These are phyloP conservation scores for Cyberlindnera maritima DNA, from an alignment of 805 yeast species.

Conservation along the genomic window DNA sequence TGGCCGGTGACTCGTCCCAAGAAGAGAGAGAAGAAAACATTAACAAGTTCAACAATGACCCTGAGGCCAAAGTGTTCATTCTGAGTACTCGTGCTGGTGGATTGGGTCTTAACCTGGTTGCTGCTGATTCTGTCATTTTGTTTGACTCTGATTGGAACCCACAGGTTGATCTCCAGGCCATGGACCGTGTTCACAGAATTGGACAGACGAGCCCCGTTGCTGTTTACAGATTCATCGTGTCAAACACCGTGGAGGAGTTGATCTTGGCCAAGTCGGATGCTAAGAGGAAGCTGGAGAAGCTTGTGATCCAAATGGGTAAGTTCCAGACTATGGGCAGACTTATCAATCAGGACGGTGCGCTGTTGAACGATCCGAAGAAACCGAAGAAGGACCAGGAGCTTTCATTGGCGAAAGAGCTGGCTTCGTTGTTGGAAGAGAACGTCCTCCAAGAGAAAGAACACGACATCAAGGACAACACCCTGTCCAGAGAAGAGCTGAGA, in stretches of 20 bases:
- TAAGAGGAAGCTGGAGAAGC: conserved; percentile 73
- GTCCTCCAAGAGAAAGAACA: conserved; percentile 36
- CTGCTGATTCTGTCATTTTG: conserved; percentile 86
- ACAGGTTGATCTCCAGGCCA: conserved; percentile 93
- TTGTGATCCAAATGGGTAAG: conserved; percentile 67
- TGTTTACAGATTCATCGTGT: conserved; percentile 72
- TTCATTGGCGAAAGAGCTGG: conserved; percentile 39
- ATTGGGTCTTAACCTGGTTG: conserved; percentile 78
- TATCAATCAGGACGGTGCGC: conserved; percentile 31
- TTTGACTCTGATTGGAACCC: conserved; percentile 98
- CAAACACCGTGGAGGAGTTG: conserved; percentile 81
- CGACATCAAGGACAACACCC: conserved; percentile 21
- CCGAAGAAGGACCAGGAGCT: conserved; percentile 26
- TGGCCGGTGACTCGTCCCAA: conserved; percentile 76
- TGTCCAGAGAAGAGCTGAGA: conserved; percentile 38
- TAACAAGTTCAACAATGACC: conserved; percentile 38
- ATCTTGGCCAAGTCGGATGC: conserved; percentile 75
- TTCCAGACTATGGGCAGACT: conserved; percentile 43
- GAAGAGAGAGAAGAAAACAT: conserved; percentile 65
- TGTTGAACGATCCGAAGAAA: conserved; percentile 19
- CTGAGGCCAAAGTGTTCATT: conserved; percentile 52
- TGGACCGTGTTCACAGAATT: conserved; percentile 91
- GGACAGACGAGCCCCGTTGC: conserved; percentile 87
- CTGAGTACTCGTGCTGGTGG: conserved; percentile 95
- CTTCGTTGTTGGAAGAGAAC: conserved; percentile 38